Evolutionary conservation across 2,329 filamentous ascomycete genomes (phyloP).

Genomic region (Fusarium illudens): DNA sequence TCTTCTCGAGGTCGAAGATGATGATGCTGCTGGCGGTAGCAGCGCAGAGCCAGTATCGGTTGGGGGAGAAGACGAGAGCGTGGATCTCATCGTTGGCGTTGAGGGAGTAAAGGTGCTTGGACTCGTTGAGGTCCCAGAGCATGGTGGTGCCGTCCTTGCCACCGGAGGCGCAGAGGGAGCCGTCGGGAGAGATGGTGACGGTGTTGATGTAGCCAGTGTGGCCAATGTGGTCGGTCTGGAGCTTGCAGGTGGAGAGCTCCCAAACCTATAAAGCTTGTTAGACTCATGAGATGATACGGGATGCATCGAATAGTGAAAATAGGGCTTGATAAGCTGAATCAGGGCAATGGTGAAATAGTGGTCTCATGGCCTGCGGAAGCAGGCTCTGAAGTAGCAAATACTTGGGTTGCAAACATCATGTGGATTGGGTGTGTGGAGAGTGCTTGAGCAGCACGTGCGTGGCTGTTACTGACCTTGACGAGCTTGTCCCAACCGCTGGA

Average conservation of each 20-base stretch:
- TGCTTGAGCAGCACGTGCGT: background rate
- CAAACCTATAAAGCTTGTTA: constrained; percentile 74
- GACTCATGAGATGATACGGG: constrained; percentile 1
- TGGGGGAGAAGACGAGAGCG: constrained; percentile 99
- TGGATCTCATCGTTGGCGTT: constrained; percentile 99
- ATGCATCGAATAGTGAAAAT: constrained; percentile 1
- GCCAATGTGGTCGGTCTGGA: constrained; percentile 99
- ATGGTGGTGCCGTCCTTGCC: constrained; percentile 99
- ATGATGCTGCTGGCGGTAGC: constrained; percentile 98
- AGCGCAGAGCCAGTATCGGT: constrained; percentile 99
- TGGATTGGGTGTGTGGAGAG: constrained; percentile 40
- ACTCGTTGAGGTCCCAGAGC: constrained; percentile 99
- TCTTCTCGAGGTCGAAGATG: constrained; percentile 99
- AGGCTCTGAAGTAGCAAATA: constrained; percentile 99
- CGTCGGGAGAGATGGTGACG: constrained; percentile 99
- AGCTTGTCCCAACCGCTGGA: constrained; percentile 99
- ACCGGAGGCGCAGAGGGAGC: constrained; percentile 97
- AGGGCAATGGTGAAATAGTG: constrained; percentile 85
- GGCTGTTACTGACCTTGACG: constrained; percentile 84
- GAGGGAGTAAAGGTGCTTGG: constrained; percentile 99
- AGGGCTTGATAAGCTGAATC: constrained; percentile 55
- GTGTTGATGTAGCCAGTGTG: constrained; percentile 99
- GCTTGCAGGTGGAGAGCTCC: constrained; percentile 99
- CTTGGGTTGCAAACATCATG: constrained; percentile 95
- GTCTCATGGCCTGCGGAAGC: constrained; percentile 88